Evolutionary conservation across 2,329 filamentous ascomycete species (phyloP).

Genomic region (Clarireedia homoeocarpa): DNA sequence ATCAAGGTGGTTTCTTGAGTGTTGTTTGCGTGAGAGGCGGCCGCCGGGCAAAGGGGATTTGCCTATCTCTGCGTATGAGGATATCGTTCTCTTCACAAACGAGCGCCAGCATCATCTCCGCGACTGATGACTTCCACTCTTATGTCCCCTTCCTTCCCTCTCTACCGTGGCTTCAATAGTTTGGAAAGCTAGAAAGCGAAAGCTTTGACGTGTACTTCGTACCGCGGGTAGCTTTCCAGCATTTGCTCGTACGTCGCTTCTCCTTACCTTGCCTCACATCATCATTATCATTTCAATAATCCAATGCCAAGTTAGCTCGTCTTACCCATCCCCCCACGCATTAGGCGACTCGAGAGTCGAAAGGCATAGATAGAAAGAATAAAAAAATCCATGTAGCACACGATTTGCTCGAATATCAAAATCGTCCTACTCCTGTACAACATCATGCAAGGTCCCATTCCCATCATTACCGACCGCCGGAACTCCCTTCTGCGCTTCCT

Average conservation of each 20-base stretch:
- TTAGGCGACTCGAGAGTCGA: no score
- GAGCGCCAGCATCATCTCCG: no score
- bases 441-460: background rate
- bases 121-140: no score
- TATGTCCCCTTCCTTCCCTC: background rate
- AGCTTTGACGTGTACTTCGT: background rate
- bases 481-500: no score
- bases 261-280: conserved; percentile 1
- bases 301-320: background rate
- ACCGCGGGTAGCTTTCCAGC: background rate
- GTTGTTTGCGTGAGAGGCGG: background rate
- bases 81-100: background rate
- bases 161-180: conserved; percentile 7
- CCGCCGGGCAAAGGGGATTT: no score
- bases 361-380: background rate
- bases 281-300: background rate
- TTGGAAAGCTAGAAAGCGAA: background rate
- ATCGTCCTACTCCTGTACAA: background rate
- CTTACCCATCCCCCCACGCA: no score
- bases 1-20: background rate
- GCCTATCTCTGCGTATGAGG: no score
- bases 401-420: background rate
- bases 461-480: background rate
- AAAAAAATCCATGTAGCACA: background rate
- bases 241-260: background rate